phyloP scores from a whole-genome alignment of 768 basidiomycete genomes.

The Mrakia gelida region DNA sequence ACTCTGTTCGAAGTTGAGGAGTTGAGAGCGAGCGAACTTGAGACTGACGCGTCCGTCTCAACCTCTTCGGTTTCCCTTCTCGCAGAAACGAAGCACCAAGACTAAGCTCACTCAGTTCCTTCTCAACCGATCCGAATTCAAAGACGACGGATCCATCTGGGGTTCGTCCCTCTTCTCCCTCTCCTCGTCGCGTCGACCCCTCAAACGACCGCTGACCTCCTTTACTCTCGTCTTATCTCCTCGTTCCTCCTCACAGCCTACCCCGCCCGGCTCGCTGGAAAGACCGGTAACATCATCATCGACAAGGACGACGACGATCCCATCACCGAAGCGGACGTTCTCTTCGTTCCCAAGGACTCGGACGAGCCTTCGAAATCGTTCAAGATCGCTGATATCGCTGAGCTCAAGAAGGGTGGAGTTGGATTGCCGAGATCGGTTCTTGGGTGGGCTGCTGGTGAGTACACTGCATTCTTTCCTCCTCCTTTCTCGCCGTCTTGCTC shows the following conservation, averaged over 20 bases:
- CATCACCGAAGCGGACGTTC: conserved; percentile 2
- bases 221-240: neutral
- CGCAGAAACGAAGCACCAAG: conserved; percentile 8
- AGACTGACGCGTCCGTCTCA: neutral
- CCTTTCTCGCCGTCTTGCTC: too few species aligned
- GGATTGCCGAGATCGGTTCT: conserved; percentile 45
- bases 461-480: too few species aligned
- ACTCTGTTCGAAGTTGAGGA: neutral
- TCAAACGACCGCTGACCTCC: neutral
- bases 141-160: conserved; percentile 42
- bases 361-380: conserved; percentile 38
- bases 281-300: conserved; percentile 44
- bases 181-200: neutral
- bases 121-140: conserved; percentile 41
- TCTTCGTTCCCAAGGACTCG: conserved; percentile 38
- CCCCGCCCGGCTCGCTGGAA: conserved; percentile 44
- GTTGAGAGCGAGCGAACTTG: neutral
- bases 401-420: conserved; percentile 47
- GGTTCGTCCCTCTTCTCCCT: conserved; percentile 37
- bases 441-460: conserved; percentile 41
- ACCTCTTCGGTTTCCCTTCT: too few species aligned
- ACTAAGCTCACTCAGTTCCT: conserved; percentile 23
- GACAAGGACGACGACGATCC: conserved; percentile 30
- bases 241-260: conserved; percentile 38
- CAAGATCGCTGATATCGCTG: conserved; percentile 46